Base-by-base conservation (phyloP, 495 filamentous ascomycete genomes). In the Penicillium parvum region DNA sequence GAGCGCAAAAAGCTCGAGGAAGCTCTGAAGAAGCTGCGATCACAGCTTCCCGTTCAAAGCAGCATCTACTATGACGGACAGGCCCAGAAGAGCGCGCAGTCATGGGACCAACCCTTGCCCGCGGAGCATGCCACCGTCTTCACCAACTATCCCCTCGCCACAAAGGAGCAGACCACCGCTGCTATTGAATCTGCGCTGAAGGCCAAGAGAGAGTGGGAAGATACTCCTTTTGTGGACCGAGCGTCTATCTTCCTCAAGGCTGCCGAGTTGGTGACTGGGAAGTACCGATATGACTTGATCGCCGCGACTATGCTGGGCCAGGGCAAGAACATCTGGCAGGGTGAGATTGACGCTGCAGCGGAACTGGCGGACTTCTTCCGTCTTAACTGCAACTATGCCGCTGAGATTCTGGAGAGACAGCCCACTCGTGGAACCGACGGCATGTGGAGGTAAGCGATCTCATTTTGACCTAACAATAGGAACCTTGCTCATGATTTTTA, bases 281-380 rank as follows among this genome's bases (percentile, higher is more conserved):
- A 96, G 61, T 96, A 97, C 67, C 79, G 91, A 46, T 94, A 94
- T 61, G 86, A 95, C 34, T 70, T 97, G 39, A 90, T 96, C 77
- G 90, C 92, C 2, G 83, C 88, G 1, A 97, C 91, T 0, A 96
- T 97, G 77, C 72, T 95, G 7, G 91, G 91, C 20, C 91, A 97
- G 63, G 91, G 91, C 35, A 97, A 97, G 74, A 96, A 95, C 59
- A 85, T 86, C 14, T 96, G 90, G 89, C 91, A 97, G 61, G 91
- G 86, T 32, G 91, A 97, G 73, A 96, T 96, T 49, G 91, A 97
- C 66, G 82, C 90, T 15, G 90, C 90, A 2, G 90, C 91, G 1
- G 91, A 97, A 65, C 66, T 95, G 40, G 83, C 81, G 42, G 90
- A 97, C 60, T 97, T 97, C 68, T 72, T 96, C 40, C 77, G 84